phyloP scores from a whole-genome alignment of 768 basidiomycete genomes.

The Sarcodon aspratus region DNA sequence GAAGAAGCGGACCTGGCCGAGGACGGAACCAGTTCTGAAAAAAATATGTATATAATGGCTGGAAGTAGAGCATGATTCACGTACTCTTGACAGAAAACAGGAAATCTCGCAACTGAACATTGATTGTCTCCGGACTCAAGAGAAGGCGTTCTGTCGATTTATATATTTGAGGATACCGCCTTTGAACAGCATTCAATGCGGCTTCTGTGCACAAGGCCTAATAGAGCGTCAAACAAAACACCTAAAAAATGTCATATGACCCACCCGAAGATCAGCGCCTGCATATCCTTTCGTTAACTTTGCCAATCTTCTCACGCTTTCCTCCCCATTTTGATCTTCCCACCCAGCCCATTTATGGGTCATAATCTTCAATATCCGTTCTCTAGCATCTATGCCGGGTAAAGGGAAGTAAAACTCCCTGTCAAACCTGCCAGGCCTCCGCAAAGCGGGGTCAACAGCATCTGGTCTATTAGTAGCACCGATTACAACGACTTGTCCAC shows the following conservation, averaged over 20 bases:
- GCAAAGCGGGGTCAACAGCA: slow-evolving; percentile 91
- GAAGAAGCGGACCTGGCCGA: slow-evolving; percentile 88
- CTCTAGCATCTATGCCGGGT: slow-evolving; percentile 73
- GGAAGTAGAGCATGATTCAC: slow-evolving; percentile 15
- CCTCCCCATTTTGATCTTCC: slow-evolving; percentile 38
- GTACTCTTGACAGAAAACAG: slow-evolving; percentile 95
- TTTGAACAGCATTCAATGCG: slow-evolving; percentile 89
- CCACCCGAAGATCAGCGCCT: slow-evolving; percentile 88
- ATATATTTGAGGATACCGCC: slow-evolving; percentile 96
- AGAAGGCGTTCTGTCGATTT: slow-evolving; percentile 78
- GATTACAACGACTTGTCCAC: slow-evolving; percentile 95
- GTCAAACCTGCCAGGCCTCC: slow-evolving; percentile 93
- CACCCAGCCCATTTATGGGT: slow-evolving; percentile 86
- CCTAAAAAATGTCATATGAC: slow-evolving; percentile 17
- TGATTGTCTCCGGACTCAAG: slow-evolving; percentile 78
- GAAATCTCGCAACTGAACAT: slow-evolving; percentile 81
- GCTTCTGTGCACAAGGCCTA: slow-evolving; percentile 96
- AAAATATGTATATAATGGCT: slow-evolving; percentile 2
- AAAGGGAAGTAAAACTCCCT: slow-evolving; percentile 96
- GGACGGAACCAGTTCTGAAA: slow-evolving; percentile 82
- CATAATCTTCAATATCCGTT: slow-evolving; percentile 85
- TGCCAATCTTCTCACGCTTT: slow-evolving; percentile 55
- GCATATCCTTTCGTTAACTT: slow-evolving; percentile 95
- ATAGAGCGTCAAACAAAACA: slow-evolving; percentile 4
- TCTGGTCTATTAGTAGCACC: slow-evolving; percentile 97